Evolutionary conservation across 805 yeast genomes (phyloP).

Genomic region (Groenewaldozyma salmanticensis): DNA sequence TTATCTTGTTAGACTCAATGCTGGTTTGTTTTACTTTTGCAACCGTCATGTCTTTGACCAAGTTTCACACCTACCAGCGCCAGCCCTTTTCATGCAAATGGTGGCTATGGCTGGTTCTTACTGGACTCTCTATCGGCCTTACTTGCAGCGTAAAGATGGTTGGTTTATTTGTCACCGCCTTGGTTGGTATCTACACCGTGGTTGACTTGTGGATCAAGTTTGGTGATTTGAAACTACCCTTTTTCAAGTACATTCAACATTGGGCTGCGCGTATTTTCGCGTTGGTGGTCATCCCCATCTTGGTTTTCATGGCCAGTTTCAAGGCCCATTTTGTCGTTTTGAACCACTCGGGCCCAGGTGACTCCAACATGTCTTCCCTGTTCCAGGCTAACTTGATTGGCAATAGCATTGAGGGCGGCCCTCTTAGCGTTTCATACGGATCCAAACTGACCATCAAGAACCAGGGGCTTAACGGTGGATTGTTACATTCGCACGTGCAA

Average conservation of each 20-base stretch:
- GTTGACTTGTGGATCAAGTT: constrained; percentile 79
- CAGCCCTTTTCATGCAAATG: constrained; percentile 67
- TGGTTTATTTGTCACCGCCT: constrained; percentile 79
- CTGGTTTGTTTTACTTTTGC: constrained; percentile 78
- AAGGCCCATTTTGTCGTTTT: constrained; percentile 71
- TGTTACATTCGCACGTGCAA: constrained; percentile 83
- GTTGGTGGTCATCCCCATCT: constrained; percentile 61
- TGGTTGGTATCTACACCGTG: constrained; percentile 84
- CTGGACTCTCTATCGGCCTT: constrained; percentile 84
- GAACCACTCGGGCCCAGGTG: constrained; percentile 83
- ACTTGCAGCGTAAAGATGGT: constrained; percentile 94
- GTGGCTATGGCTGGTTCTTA: constrained; percentile 87
- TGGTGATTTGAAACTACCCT: constrained; percentile 43
- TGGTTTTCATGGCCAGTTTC: constrained; percentile 63
- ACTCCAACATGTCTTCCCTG: constrained; percentile 79
- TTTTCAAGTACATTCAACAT: constrained; percentile 35
- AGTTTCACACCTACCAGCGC: constrained; percentile 53
- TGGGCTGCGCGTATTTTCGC: constrained; percentile 62
- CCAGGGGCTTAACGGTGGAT: constrained; percentile 61
- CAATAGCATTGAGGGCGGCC: constrained; percentile 54
- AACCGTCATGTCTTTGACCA: constrained; percentile 63
- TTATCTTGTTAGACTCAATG: constrained; percentile 87
- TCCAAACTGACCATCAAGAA: constrained; percentile 57
- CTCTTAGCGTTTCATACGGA: constrained; percentile 54
- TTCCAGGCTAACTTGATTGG: constrained; percentile 80